Evolutionary conservation across 495 filamentous ascomycete genomes (phyloP), one percentile per base, ranked within the genome.

Genomic region (Usnea hakonensis): DNA sequence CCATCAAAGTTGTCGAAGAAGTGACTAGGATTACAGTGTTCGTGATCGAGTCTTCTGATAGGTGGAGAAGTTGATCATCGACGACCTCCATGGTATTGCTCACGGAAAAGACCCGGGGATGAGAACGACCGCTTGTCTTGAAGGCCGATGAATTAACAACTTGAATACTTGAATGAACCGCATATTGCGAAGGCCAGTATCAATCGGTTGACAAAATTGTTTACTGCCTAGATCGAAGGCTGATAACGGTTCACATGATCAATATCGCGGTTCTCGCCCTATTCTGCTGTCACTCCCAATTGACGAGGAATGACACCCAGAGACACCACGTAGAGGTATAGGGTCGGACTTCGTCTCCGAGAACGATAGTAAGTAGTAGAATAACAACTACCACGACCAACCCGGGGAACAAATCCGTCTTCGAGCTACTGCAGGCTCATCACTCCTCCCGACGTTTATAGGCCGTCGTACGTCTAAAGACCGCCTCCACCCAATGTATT

Each of bases 261-360:
- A 28, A 5, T 19, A 16, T 2, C 16, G 17, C 23, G 9, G 30
- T 55, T 57, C 23, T 37, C 37, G 37, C 55, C 55, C 55, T 57
- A 32, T 14, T 57, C 26, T 40, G 37, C 37, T 17, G 28, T 21
- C 37, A 43, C 21, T 43, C n/a, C 53, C 33, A 55, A n/a, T 55
- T 57, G 55, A 57, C 28, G 14, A 41, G 21, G n/a, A 57, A 28
- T 43, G 36, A 28, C 26, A 40, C 28, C 55, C 55, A 41, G 55
- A 57, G 55, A 40, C 55, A 57, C 55, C 55, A 40, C 35, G 55
- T 57, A 35, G 55, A 57, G 55, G 55, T 57, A 17, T 43, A 57
- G 55, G 55, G 55, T 57, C 55, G 55, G 55, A 57, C 26, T 57
- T 57, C 43, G 35, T 40, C 55, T 43, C 37, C 55, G 21, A 28